Base-by-base conservation (phyloP, 495 filamentous ascomycete genomes). In the Penicillium subrubescens region DNA sequence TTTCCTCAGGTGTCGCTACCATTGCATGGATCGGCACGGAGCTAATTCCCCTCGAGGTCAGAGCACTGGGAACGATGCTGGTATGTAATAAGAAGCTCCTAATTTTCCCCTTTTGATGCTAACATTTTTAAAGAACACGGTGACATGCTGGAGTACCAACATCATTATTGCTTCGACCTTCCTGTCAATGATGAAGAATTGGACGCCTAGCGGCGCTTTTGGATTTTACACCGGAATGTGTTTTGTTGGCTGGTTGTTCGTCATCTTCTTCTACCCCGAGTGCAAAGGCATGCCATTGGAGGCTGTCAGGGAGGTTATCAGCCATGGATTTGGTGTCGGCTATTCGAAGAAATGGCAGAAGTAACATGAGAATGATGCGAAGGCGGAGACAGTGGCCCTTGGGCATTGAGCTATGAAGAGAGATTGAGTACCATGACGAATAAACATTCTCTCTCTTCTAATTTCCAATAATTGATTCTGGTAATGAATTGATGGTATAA, bases 141-240 rank as follows among this genome's bases (percentile, higher is more conserved):
- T 79, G 33, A 79, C 78, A 3, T 82, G 79, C 73, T 84, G 81
- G 81, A 79, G 77, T 33, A 76, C 72, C 55, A 84, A 85, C 61
- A 76, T 85, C 41, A 83, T 84, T 64, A 77, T 84, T 50, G 75
- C 82, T 0, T 83, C 79, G 2, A 84, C 81, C 0, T 85, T 84
- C 69, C 70, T 85, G 17, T 79, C 78, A 0, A 75, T 77, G 77
- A 84, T 85, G 82, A 77, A 83, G 60, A 70, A 62, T 53, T 77
- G 72, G 61, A 83, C 79, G 0, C 82, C 82, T 0, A 77, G 73
- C 15, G 82, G 83, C 8, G 78, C 81, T 0, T 84, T 84, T 54
- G 82, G 80, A 21, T 83, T 84, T 60, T 84, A 84, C 60, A 74
- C 77, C 8, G 82, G 69, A 0, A 82, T 84, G 23, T 83, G 80